Percentiles rank a stretch among this genome's conserved stretches.
Evolutionary conservation across 371 early-diverging fungal genomes (phyloP).

Genomic region (Zychaea mexicana): DNA sequence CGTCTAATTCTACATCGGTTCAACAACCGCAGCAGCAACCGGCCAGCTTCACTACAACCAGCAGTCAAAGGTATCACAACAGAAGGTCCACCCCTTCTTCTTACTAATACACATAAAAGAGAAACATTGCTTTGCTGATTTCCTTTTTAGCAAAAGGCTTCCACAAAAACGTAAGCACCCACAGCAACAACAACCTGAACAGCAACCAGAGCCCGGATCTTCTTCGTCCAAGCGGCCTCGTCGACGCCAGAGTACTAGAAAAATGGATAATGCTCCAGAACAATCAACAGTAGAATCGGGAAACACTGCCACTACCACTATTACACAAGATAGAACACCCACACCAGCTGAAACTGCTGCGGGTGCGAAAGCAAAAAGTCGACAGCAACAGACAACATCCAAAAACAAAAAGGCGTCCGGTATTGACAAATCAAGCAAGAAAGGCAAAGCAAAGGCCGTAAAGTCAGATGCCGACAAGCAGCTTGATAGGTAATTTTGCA

Average conservation of each 20-base stretch:
- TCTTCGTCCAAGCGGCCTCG: slow-evolving; percentile 8
- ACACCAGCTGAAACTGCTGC: background rate
- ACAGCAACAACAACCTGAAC: slow-evolving; percentile 2
- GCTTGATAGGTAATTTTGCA: too few relatives aligned
- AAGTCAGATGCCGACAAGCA: background rate
- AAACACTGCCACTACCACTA: background rate
- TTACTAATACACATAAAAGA: background rate
- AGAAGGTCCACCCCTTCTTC: background rate
- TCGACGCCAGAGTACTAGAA: background rate
- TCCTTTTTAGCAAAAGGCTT: slow-evolving; percentile 9
- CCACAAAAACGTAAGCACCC: slow-evolving; percentile 5
- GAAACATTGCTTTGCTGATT: slow-evolving; percentile 7
- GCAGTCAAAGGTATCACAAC: background rate
- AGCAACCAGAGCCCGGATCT: slow-evolving; percentile 2
- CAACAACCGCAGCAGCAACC: slow-evolving; percentile 7
- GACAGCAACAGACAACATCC: background rate
- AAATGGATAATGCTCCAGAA: slow-evolving; percentile 7
- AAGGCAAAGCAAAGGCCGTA: slow-evolving; percentile 20
- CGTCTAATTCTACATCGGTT: background rate
- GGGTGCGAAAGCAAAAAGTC: background rate
- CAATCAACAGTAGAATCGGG: background rate
- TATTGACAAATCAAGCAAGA: slow-evolving; percentile 6
- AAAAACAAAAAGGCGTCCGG: background rate
- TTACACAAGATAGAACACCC: background rate
- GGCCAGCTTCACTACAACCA: background rate